Evolutionary conservation across 306 rosid genomes (phyloP).

Genomic region (Quercus rubra): DNA sequence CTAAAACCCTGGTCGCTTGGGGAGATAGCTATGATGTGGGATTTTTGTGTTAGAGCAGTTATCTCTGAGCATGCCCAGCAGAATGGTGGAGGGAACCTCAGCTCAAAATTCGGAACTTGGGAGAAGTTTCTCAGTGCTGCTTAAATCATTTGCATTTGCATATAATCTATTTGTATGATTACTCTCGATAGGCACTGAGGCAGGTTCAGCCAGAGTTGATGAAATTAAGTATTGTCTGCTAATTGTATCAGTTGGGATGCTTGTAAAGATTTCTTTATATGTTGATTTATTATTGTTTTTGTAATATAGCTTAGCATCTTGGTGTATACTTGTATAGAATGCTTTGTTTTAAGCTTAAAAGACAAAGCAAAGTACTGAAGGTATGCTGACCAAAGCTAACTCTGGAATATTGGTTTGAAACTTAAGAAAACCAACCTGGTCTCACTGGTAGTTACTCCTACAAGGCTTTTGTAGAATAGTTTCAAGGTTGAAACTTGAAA

Average conservation of each 20-base stretch:
- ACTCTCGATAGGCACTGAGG: neutral
- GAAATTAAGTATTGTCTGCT: neutral
- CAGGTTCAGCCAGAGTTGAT: neutral
- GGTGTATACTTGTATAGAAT: no score
- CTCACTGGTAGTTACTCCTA: no score
- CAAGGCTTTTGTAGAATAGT: no score
- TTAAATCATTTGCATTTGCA: slow-evolving; percentile 10
- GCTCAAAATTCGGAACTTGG: slow-evolving; percentile 46
- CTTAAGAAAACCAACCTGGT: no score
- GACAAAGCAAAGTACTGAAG: no score
- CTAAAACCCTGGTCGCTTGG: slow-evolving; percentile 30
- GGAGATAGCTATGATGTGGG: slow-evolving; percentile 46
- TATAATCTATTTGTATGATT: neutral
- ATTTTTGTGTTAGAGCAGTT: slow-evolving; percentile 33
- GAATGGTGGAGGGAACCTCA: slow-evolving; percentile 54
- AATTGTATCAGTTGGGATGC: neutral
- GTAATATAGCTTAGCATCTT: neutral
- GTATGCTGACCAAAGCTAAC: no score
- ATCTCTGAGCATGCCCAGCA: slow-evolving; percentile 33
- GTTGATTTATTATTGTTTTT: neutral
- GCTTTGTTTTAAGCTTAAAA: no score
- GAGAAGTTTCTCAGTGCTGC: slow-evolving; percentile 13
- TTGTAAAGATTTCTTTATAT: neutral
- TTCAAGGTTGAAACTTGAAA: no score
- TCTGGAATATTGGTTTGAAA: no score